Evolutionary conservation across 2,329 filamentous ascomycete species (phyloP), one percentile per base, ranked within the genome.

Genomic region (Penicillium frequentans): DNA sequence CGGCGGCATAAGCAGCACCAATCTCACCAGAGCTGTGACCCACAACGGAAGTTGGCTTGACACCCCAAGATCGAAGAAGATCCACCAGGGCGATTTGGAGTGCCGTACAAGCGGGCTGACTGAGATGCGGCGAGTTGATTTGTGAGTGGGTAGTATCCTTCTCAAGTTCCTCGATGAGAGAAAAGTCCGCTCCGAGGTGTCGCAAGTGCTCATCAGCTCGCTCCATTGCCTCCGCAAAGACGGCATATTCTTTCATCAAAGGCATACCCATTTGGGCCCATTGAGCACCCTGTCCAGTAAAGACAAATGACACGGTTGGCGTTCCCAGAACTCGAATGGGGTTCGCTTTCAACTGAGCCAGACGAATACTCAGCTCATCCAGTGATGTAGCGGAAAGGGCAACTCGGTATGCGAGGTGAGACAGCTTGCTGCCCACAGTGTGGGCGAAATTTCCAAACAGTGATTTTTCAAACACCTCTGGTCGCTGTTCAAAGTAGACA

Each of bases 401-500:
- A 33, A 70, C 56, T 43, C 68, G 63, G 27, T 68, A 67, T 11
- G 68, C 58, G 11, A 69, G 64, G 19, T 67, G 63, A 6, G 68
- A 68, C 27, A 66, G 19, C 49, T 64, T 68, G 46, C 54, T 65
- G 9, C 67, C 66, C 23, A 69, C 35, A 5, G 67, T 70, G 33
- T 69, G 66, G 16, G 64, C 64, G 48, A 70, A 61, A 42, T 67
- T 63, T 5, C 60, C 60, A 27, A 69, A 64, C 2, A 70, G 56
- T 6, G 61, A 57, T 9, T 63, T 64, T 29, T 68, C 62, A 45
- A 64, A 64, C 16, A 64, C 63, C 19, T 64, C 64, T 5, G 64
- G 63, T 35, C 57, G 59, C 27, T 68, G 60, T 26, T 64, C 64
- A n/a, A 67, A 66, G 52, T 67, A 68, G n/a, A 66, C 56, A 11